phyloP scores from a whole-genome alignment of 2,329 filamentous ascomycete species.

The Furcasterigmium sp. region DNA sequence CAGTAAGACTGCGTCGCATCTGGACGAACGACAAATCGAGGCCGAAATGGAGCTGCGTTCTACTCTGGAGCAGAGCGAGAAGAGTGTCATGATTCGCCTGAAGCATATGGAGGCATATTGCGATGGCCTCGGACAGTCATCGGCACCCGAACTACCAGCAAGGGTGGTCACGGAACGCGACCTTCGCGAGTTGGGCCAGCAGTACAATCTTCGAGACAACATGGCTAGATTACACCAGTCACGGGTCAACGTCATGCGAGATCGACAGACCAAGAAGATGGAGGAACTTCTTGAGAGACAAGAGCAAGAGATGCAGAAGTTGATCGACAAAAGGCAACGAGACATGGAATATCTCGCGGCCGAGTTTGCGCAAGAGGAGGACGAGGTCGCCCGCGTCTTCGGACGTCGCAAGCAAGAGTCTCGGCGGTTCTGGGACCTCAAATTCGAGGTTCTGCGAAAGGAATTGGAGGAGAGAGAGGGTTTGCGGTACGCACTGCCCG shows the following conservation, averaged over 20 bases:
- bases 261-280: slow-evolving; percentile 56
- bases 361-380: slow-evolving; percentile 43
- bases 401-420: slow-evolving; percentile 37
- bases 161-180: slow-evolving; percentile 56
- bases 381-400: slow-evolving; percentile 39
- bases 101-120: slow-evolving; percentile 65
- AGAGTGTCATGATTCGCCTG: slow-evolving; percentile 51
- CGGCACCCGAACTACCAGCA: slow-evolving; percentile 33
- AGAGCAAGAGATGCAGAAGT: slow-evolving; percentile 41
- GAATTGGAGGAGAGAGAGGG: slow-evolving; percentile 43
- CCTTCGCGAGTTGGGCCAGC: slow-evolving; percentile 52
- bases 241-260: slow-evolving; percentile 61
- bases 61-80: slow-evolving; percentile 50
- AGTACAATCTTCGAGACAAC: slow-evolving; percentile 55
- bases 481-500: slow-evolving; percentile 33
- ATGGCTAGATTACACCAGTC: slow-evolving; percentile 54
- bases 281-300: slow-evolving; percentile 54
- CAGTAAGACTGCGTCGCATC: slow-evolving; percentile 42
- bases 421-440: slow-evolving; percentile 45
- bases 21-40: slow-evolving; percentile 57
- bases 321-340: slow-evolving; percentile 38
- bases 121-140: slow-evolving; percentile 41
- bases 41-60: slow-evolving; percentile 56
- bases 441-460: slow-evolving; percentile 46
- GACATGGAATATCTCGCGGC: slow-evolving; percentile 44